Evolutionary conservation across 2,329 filamentous ascomycete genomes (phyloP), one percentile per base, ranked within the genome.

Genomic region (Fonsecaea nubica): DNA sequence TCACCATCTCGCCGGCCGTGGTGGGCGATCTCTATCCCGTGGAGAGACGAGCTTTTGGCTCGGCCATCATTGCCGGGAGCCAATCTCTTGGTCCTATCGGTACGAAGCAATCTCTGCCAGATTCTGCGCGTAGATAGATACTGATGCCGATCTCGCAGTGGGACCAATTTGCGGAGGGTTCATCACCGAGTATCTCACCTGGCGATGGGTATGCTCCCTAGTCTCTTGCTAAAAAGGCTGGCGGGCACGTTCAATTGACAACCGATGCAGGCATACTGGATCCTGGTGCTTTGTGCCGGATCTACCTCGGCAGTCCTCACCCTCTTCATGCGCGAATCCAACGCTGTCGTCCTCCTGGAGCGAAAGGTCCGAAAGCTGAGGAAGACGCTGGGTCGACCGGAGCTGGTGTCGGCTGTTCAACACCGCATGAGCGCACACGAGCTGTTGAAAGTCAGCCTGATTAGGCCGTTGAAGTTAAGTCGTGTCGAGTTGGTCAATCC

Each of bases 1-100:
- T 86, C 35, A 82, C 83, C 0, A 75, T 85, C 15, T 80, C 80
- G 0, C 79, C 78, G 2, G 81, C 81, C 1, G 80, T 83, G 4
- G 72, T 58, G 70, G 74, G 18, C 10, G 58, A 61, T 62, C 72
- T 63, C 13, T 70, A 65, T 57, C 56, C 57, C 12, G 57, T 59
- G 3, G 66, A 69, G 42, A 52, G 67, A 38, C 63, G 68, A 21
- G 71, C 84, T 12, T 76, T 80, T 7, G 85, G 84, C 58, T 87
- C 89, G 84, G 80, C 82, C 1, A 73, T 81, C 38, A 81, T 80
- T 73, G 77, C 30, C 1, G 32, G 32, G 13, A 38, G 32, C 36
- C 56, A 38, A 32, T 38, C 36, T 2, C 25, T 45, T 5, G 56
- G 56, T 40, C 56, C 56, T 30, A 50, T 50, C 4, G 25, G 32